These are phyloP conservation scores for Drechslera avenae DNA, from an alignment of 2,329 filamentous ascomycete species.

Conservation along the genomic window DNA sequence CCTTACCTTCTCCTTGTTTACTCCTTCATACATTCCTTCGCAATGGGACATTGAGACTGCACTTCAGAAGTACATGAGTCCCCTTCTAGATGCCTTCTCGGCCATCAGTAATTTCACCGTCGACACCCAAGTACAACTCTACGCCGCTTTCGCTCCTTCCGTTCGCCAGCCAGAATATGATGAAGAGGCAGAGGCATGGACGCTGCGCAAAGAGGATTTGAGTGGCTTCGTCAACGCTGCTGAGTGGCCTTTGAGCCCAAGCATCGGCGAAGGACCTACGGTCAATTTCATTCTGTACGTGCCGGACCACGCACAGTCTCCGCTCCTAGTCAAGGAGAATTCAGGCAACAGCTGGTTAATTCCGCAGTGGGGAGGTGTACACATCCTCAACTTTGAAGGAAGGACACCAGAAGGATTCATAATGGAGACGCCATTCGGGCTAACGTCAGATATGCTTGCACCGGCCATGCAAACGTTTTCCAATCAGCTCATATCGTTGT, in stretches of 20 bases:
- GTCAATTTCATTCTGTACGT: slow-evolving; percentile 96
- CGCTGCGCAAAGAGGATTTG: slow-evolving; percentile 80
- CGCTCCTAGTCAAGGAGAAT: slow-evolving; percentile 64
- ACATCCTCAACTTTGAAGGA: slow-evolving; percentile 66
- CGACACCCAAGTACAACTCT: slow-evolving; percentile 94
- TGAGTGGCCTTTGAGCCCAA: slow-evolving; percentile 94
- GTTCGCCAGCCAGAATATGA: slow-evolving; percentile 63
- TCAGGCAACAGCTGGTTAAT: slow-evolving; percentile 83
- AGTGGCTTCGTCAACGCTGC: slow-evolving; percentile 96
- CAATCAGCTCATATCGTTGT: slow-evolving; percentile 82
- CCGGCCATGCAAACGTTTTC: slow-evolving; percentile 88
- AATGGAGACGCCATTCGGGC: slow-evolving; percentile 50
- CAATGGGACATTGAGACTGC: slow-evolving; percentile 90
- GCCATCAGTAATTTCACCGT: slow-evolving; percentile 94
- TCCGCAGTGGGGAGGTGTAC: slow-evolving; percentile 89
- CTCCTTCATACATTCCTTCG: slow-evolving; percentile 75
- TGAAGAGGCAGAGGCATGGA: slow-evolving; percentile 63
- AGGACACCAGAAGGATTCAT: slow-evolving; percentile 9
- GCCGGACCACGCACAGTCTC: slow-evolving; percentile 69
- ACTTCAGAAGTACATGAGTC: slow-evolving; percentile 78
- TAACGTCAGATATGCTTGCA: slow-evolving; percentile 70
- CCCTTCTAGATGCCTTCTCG: slow-evolving; percentile 77
- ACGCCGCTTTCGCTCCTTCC: slow-evolving; percentile 71
- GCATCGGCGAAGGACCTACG: slow-evolving; percentile 89
- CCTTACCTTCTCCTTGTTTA: slow-evolving; percentile 93